Base-by-base conservation (phyloP, 768 basidiomycete genomes). In the Lentinula sp. region DNA sequence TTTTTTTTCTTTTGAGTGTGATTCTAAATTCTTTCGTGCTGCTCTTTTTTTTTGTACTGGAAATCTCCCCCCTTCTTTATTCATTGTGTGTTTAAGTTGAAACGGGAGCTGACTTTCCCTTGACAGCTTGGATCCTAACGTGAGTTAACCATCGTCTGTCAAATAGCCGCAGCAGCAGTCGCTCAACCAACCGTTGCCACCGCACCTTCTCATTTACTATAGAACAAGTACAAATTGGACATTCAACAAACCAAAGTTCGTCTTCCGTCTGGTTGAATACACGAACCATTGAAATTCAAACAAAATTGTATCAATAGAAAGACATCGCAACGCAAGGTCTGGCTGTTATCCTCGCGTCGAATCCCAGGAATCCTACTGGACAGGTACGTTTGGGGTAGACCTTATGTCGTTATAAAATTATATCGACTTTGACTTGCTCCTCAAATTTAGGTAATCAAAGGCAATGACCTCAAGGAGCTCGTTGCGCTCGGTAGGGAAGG, bases 321-420 rank as follows among this genome's bases (percentile, higher is more conserved):
- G 93, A 95, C 65, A 92, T 95, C 60, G 80, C 76, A 45, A 89
- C 81, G 1, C 92, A 95, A 73, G 93, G 93, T 13, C 77, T 95
- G 18, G 84, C 88, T 10, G 93, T 95, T 54, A 82, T 96, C 60
- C 77, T 95, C 48, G 90, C 93, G 0, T 94, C 91, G 23, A 98
- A 97, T 74, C 95, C 95, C n/a, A 86, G 95, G 58, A 98, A 97
- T 70, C 95, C 95, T 3, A 97, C 95, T 1, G 94, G 95, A n/a
- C 95, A 96, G 71, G 85, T 88, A 58, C 82, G 65, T 61, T 23
- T 37, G 18, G 50, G 18, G 9, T 57, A 15, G 36, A 32, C 56
- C 23, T 35, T 39, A 28, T n/a, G 39, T 15, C 57, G 49, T 43
- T 7, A 16, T 12, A 28, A 3, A 28, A 28, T 28, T 28, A 28